phyloP scores from a whole-genome alignment of 352 stramenopile genomes.

The Nothophytophthora sp. region DNA sequence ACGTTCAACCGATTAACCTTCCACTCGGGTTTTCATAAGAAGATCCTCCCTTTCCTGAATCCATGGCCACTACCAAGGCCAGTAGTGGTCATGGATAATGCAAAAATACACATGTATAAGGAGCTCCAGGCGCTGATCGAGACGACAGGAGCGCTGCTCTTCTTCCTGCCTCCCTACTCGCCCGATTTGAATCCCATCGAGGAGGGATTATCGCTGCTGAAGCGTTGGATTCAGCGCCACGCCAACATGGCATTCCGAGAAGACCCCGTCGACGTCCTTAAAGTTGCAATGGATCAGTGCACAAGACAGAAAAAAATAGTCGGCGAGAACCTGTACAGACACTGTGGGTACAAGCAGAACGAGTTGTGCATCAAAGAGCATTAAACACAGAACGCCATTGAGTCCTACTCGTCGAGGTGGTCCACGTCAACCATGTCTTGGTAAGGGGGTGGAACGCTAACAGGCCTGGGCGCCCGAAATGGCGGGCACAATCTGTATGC shows the following conservation, averaged over 20 bases:
- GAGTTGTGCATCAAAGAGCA: too few relatives aligned
- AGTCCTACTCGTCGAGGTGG: too few relatives aligned
- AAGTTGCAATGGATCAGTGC: slow-evolving; percentile 1
- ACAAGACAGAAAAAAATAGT: slow-evolving; percentile 3
- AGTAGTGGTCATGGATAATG: slow-evolving; percentile 26
- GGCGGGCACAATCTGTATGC: too few relatives aligned
- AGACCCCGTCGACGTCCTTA: background rate
- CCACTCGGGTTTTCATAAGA: slow-evolving; percentile 13
- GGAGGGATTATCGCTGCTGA: slow-evolving; percentile 1
- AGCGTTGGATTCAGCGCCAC: slow-evolving; percentile 5
- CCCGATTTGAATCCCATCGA: slow-evolving; percentile 4
- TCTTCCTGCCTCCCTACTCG: slow-evolving; percentile 2
- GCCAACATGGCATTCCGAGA: slow-evolving; percentile 1
- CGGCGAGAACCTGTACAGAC: background rate
- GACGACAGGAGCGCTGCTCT: too few relatives aligned
- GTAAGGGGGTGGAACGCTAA: too few relatives aligned
- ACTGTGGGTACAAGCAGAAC: too few relatives aligned
- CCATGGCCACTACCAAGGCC: slow-evolving; percentile 17
- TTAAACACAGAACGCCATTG: too few relatives aligned
- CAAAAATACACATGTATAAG: slow-evolving; percentile 28
- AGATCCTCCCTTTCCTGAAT: slow-evolving; percentile 19
- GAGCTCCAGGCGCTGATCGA: too few relatives aligned
- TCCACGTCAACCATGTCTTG: too few relatives aligned
- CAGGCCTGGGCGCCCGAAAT: too few relatives aligned
- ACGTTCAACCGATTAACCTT: slow-evolving; percentile 23